Base-by-base conservation (phyloP, 202 grass and related monocot species). In the Zoysia matrella region DNA sequence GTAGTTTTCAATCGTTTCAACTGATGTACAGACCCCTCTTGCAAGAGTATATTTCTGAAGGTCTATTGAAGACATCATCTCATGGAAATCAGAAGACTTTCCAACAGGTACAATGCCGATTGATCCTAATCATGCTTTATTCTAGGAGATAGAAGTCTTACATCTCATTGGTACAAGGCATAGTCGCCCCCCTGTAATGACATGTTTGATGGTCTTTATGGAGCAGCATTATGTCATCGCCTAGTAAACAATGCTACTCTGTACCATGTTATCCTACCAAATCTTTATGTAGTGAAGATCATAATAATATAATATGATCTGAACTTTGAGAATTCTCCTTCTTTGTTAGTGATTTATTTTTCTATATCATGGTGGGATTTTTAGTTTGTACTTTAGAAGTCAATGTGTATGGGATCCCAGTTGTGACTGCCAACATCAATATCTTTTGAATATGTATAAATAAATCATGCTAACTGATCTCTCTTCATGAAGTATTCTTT, bases 1-100 rank as follows among this genome's bases (percentile, higher is more conserved):
- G 90, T 85, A 98, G 87, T 87, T 91, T 98, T 80, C 82, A 84
- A 49, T 89, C 90, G 63, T 98, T 98, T 77, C 90, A 90, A 81
- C 73, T 52, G 49, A 95, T 93, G 90, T 98, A 95, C 80, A 85
- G 64, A 72, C 83, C 92, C 8, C 55, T 88, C 67, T 69, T 98
- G 82, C 86, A 90, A 18, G 89, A 95, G 61, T 91, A 91, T 67
- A 76, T 88, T 50, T 66, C 63, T 82, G 85, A 90, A 86, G 91
- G 92, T 70, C 51, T 98, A 68, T 78, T 98, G 71, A 88, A 88
- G 73, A 56, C 71, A 72, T 88, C 90, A 74, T 76, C 71, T 55
- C 42, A 56, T 8, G 77, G 84, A 80, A 82, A 89, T 3, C 87
- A 73, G 7, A 86, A 84, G 80, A 51, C 77, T 75, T 95, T 91